Evolutionary conservation across 2,329 filamentous ascomycete species (phyloP), one percentile per base, ranked within the genome.

Genomic region (Exophiala sideris): DNA sequence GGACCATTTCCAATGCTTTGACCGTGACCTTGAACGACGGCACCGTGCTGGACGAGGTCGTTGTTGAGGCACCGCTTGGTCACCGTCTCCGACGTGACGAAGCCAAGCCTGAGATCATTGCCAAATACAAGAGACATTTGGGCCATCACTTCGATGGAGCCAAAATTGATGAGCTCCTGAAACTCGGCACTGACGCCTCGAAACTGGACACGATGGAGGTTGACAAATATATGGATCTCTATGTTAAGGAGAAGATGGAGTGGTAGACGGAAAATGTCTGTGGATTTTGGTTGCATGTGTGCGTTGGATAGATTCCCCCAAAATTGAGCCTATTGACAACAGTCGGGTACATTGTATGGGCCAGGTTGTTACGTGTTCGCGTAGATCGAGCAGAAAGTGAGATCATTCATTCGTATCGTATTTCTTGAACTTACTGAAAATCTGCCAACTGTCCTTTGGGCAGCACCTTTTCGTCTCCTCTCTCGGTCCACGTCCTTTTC

Each of bases 1-100:
- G 94, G 66, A 96, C 91, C 73, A 99, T 99, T 75, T 90, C 91
- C 73, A 99, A 99, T 77, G 94, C 91, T 7, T 80, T 99, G 62
- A 96, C 91, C 29, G 91, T 99, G 55, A 92, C 87, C 67, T 81
- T 99, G 64, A 94, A 96, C 72, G 92, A 97, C 70, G 94, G 94
- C 66, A 96, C 91, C 44, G 81, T 94, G 8, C 80, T 97, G 34
- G 87, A 92, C 18, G 94, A 99, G 77, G 85, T 95, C 56, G 87
- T 88, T 45, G 88, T 99, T 50, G 91, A 96, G 79, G 92, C 94
- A 54, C 94, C 94, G 53, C 84, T 99, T 38, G 94, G 94, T 66
- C 94, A 99, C 79, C 87, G 87, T 62, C 80, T 94, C 68, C 82
- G 94, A 62, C 85, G 92, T 66, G 91, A 96, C 66, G 94, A 99